Evolutionary conservation across 2,329 filamentous ascomycete genomes (phyloP).

Genomic region (Hymenoscyphus infarciens): DNA sequence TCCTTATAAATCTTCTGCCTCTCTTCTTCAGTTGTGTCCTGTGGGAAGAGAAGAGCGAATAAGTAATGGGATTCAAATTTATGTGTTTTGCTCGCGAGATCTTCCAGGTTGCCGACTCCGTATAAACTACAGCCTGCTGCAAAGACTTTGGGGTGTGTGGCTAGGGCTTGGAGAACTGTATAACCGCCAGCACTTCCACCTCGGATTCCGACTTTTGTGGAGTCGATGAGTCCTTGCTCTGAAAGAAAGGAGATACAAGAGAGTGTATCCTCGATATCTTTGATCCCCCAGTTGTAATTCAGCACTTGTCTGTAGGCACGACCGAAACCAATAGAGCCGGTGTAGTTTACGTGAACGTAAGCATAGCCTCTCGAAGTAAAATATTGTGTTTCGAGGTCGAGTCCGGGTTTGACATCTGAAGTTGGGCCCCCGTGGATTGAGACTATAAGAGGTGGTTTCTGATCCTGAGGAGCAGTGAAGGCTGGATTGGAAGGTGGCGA

Average conservation of each 20-base stretch:
- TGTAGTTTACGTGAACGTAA: constrained; percentile 49
- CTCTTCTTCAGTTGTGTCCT: constrained; percentile 38
- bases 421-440: constrained; percentile 52
- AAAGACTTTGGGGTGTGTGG: constrained; percentile 45
- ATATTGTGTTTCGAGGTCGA: constrained; percentile 47
- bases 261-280: constrained; percentile 49
- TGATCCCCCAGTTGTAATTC: constrained; percentile 47
- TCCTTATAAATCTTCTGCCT: constrained; percentile 42
- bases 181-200: constrained; percentile 53
- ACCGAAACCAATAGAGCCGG: constrained; percentile 50
- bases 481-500: constrained; percentile 47
- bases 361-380: constrained; percentile 53
- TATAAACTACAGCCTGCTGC: constrained; percentile 48
- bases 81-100: constrained; percentile 47
- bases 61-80: constrained; percentile 55
- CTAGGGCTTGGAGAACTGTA: constrained; percentile 47
- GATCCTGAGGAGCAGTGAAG: constrained; percentile 38
- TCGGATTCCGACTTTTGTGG: constrained; percentile 42
- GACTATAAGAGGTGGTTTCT: constrained; percentile 48
- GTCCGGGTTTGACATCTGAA: constrained; percentile 40
- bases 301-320: constrained; percentile 47
- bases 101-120: constrained; percentile 49
- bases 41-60: constrained; percentile 41
- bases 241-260: constrained; percentile 45
- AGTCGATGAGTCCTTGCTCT: constrained; percentile 35